Percentiles rank a stretch among this genome's conserved stretches.
phyloP scores from a whole-genome alignment of 805 yeast species.

The Schwanniomyces vanrijiae region DNA sequence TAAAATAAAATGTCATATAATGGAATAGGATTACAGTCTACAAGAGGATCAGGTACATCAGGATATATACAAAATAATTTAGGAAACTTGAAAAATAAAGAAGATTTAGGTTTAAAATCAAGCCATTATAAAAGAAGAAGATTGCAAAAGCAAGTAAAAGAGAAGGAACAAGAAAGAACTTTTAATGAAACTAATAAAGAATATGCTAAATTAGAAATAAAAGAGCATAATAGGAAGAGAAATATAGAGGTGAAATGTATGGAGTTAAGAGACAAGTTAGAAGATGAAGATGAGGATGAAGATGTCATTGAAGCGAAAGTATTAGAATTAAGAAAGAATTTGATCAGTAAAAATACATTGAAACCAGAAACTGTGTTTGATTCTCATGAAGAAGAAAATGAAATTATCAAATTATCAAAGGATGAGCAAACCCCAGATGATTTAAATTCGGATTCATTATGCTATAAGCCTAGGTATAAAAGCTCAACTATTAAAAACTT shows the following conservation, averaged over 20 bases:
- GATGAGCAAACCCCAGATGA: neutral
- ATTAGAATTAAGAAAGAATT: constrained; percentile 14
- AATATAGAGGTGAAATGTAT: constrained; percentile 46
- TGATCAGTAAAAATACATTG: constrained; percentile 4
- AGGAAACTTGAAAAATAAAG: constrained; percentile 18
- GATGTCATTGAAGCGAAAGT: constrained; percentile 23
- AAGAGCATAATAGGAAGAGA: constrained; percentile 35
- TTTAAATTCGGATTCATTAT: neutral
- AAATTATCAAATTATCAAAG: neutral
- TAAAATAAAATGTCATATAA: constrained; percentile 6
- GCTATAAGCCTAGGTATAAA: constrained; percentile 7
- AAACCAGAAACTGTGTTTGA: neutral
- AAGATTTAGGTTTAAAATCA: constrained; percentile 22
- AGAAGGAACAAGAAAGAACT: constrained; percentile 13
- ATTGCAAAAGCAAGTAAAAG: constrained; percentile 16
- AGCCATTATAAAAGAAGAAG: constrained; percentile 41
- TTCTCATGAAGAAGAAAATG: neutral
- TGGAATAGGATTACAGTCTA: constrained; percentile 50
- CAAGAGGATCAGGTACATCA: constrained; percentile 64
- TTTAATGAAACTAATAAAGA: constrained; percentile 13
- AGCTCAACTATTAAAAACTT: neutral
- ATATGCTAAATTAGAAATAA: constrained; percentile 22
- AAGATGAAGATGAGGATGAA: constrained; percentile 45
- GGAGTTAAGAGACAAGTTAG: constrained; percentile 52
- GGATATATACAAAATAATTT: constrained; percentile 56